phyloP scores from a whole-genome alignment of 129 eudicot species.

The Erigeron canadensis region DNA sequence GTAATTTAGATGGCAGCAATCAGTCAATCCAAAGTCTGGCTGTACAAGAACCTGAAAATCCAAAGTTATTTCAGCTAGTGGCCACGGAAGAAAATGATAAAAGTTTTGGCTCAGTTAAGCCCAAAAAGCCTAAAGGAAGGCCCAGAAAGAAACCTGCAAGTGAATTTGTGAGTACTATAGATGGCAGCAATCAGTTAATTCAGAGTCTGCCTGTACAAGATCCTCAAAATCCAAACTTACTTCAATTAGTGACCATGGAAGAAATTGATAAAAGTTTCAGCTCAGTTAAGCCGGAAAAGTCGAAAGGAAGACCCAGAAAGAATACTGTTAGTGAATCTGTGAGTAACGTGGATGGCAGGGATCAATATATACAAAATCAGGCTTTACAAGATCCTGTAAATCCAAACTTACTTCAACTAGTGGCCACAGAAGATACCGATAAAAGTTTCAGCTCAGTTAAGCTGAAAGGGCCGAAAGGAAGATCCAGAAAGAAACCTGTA shows the following conservation, averaged over 20 bases:
- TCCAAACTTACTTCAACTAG: too few relatives aligned
- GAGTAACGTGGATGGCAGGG: too few relatives aligned
- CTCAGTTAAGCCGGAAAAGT: constrained; percentile 25
- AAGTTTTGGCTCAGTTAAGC: constrained; percentile 2
- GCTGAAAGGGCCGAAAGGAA: too few relatives aligned
- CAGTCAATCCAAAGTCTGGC: constrained; percentile 22
- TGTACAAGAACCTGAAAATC: constrained; percentile 27
- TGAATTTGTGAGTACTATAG: constrained; percentile 14
- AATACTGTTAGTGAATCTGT: constrained; percentile 9
- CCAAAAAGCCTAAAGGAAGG: constrained; percentile 60
- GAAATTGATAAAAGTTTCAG: constrained; percentile 10
- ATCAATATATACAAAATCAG: too few relatives aligned
- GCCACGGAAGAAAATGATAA: constrained; percentile 1
- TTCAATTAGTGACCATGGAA: constrained; percentile 1
- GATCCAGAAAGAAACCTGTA: too few relatives aligned
- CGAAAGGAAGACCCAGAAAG: constrained; percentile 80
- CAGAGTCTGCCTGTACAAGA: constrained; percentile 27
- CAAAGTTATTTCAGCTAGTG: constrained; percentile 17
- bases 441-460: too few relatives aligned
- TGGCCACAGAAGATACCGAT: too few relatives aligned
- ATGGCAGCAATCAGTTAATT: constrained; percentile 5
- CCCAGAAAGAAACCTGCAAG: constrained; percentile 49
- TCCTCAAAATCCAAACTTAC: constrained; percentile 23
- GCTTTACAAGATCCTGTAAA: too few relatives aligned
- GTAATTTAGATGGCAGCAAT: constrained; percentile 13